These are phyloP conservation scores for Sporothrix brasiliensis DNA, from an alignment of 2,329 filamentous ascomycete genomes.

Conservation along the genomic window DNA sequence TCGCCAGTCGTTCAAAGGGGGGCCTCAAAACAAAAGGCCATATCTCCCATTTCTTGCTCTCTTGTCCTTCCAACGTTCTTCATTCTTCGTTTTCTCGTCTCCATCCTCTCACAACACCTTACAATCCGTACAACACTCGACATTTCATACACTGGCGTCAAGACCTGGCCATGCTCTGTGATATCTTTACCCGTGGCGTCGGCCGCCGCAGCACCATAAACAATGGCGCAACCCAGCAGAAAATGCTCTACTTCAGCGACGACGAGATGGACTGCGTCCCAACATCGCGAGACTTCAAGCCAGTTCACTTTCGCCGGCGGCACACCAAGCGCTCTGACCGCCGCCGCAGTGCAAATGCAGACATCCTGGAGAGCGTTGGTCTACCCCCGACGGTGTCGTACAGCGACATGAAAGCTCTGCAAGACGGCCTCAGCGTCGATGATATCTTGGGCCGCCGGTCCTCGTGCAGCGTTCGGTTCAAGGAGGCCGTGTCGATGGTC, in stretches of 20 bases:
- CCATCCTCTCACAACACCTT: neutral
- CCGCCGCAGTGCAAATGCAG: conserved; percentile 35
- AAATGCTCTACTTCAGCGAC: conserved; percentile 27
- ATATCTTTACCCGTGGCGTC: neutral
- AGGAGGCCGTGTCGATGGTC: conserved; percentile 6
- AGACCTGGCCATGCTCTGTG: neutral
- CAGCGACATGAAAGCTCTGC: conserved; percentile 35
- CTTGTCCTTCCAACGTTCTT: neutral
- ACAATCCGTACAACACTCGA: neutral
- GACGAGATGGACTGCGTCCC: conserved; percentile 18
- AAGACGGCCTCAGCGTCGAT: conserved; percentile 28
- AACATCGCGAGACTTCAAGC: neutral
- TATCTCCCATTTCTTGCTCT: neutral
- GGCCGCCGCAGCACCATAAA: neutral
- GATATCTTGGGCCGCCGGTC: conserved; percentile 27
- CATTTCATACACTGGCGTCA: neutral
- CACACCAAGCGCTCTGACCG: conserved; percentile 26
- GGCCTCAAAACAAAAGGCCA: neutral
- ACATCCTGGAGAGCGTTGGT: conserved; percentile 35
- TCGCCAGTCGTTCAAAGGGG: neutral
- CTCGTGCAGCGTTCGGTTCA: conserved; percentile 20
- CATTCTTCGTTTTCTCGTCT: neutral
- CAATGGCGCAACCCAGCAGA: neutral
- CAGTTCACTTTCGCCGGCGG: neutral
- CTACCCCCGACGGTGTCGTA: conserved; percentile 35